phyloP scores from a whole-genome alignment of 495 filamentous ascomycete genomes.

The Lepraria neglecta region DNA sequence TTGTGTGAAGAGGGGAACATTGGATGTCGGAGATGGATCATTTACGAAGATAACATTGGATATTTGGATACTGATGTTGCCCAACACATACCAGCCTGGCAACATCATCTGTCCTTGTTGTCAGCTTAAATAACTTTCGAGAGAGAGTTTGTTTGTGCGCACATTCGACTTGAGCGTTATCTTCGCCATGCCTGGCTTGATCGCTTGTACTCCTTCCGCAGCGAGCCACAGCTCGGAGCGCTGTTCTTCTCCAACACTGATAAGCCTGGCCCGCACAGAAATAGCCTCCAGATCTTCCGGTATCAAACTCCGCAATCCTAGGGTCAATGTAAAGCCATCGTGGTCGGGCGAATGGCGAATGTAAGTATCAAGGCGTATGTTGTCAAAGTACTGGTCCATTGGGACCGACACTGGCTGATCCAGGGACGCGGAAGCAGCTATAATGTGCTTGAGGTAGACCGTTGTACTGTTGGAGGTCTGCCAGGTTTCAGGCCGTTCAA shows the following conservation, averaged over 20 bases:
- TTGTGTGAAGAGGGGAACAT: background rate
- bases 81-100: conserved; percentile 69
- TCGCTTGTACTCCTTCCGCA: conserved; percentile 35
- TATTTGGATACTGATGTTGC: conserved; percentile 60
- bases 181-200: conserved; percentile 51
- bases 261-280: conserved; percentile 59
- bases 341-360: conserved; percentile 61
- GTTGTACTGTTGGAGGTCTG: conserved; percentile 51
- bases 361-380: conserved; percentile 61
- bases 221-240: conserved; percentile 61
- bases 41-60: conserved; percentile 60
- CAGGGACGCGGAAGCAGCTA: conserved; percentile 55
- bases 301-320: conserved; percentile 67
- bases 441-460: conserved; percentile 59
- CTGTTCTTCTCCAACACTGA: conserved; percentile 39
- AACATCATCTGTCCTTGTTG: conserved; percentile 47
- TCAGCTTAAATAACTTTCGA: conserved; percentile 6
- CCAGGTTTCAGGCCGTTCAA: conserved; percentile 35
- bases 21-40: conserved; percentile 16
- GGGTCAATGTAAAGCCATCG: conserved; percentile 70
- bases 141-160: conserved; percentile 37
- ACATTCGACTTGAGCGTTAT: conserved; percentile 37
- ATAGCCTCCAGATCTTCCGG: conserved; percentile 63
- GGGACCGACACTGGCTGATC: conserved; percentile 60
- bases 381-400: conserved; percentile 65